A percentile compares a stretch with the other conserved stretches of the same genome.
phyloP scores from a whole-genome alignment of 768 basidiomycete genomes.

The Termitomyces titanicus region DNA sequence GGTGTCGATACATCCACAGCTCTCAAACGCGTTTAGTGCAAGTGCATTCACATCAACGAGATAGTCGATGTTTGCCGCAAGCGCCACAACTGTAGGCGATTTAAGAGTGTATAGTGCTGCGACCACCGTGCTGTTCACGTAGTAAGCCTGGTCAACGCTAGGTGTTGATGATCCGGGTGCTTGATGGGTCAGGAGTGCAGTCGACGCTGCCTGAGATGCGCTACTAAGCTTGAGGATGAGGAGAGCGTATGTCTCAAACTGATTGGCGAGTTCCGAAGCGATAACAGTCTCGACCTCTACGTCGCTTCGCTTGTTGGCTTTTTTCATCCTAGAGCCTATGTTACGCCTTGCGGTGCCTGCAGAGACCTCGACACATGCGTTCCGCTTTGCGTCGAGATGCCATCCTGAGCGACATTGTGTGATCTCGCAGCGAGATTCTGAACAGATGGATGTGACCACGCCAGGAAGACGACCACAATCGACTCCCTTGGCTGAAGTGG shows the following conservation, averaged over 20 bases:
- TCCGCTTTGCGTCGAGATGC: constrained; percentile 17
- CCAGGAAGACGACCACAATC: constrained; percentile 29
- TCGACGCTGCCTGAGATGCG: background rate
- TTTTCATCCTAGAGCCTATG: constrained; percentile 16
- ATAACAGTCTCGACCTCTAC: constrained; percentile 6
- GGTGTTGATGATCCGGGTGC: constrained; percentile 3
- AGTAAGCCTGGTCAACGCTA: constrained; percentile 11
- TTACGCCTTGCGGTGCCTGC: constrained; percentile 5
- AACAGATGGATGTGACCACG: constrained; percentile 20
- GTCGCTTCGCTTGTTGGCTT: constrained; percentile 8
- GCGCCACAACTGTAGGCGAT: constrained; percentile 16
- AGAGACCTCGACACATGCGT: constrained; percentile 17
- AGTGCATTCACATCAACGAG: constrained; percentile 19
- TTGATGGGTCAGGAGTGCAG: background rate
- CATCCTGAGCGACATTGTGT: constrained; percentile 25
- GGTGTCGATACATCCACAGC: constrained; percentile 17
- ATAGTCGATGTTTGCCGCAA: constrained; percentile 16
- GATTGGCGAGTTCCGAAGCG: constrained; percentile 14
- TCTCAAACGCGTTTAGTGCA: constrained; percentile 13
- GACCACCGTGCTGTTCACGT: constrained; percentile 17
- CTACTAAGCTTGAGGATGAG: constrained; percentile 18
- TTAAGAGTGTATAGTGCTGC: constrained; percentile 18
- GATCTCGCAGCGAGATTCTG: constrained; percentile 23
- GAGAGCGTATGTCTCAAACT: constrained; percentile 17
- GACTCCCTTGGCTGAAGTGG: constrained; percentile 14